These are phyloP conservation scores for Salvia splendens DNA, from an alignment of 257 asterid species.

Conservation along the genomic window DNA sequence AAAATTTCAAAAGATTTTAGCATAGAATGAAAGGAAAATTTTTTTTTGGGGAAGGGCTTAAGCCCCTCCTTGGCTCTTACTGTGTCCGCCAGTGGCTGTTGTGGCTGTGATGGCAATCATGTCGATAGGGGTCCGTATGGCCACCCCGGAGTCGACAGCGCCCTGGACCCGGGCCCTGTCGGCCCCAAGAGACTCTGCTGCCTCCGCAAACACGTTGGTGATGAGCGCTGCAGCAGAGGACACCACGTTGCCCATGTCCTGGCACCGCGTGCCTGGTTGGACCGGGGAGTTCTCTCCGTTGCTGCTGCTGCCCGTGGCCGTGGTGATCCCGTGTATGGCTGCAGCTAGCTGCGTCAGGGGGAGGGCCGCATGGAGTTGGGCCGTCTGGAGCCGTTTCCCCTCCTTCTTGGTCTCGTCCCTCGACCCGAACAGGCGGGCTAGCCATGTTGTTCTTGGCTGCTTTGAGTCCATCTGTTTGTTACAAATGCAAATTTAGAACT, in stretches of 20 bases:
- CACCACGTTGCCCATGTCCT: constrained; percentile 42
- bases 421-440: constrained; percentile 41
- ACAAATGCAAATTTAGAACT: not conserved
- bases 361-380: constrained; percentile 61
- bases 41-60: too few relatives aligned
- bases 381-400: constrained; percentile 53
- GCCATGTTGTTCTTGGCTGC: constrained; percentile 46
- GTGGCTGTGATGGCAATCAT: constrained; percentile 67
- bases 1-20: too few relatives aligned
- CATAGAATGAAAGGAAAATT: too few relatives aligned
- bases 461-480: constrained; percentile 39
- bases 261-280: constrained; percentile 29
- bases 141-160: constrained; percentile 64
- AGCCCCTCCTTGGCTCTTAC: too few relatives aligned
- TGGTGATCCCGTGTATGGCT: constrained; percentile 56
- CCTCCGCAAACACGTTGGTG: constrained; percentile 65
- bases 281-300: constrained; percentile 29
- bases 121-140: constrained; percentile 57
- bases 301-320: constrained; percentile 26
- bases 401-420: constrained; percentile 53
- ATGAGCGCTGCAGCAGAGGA: constrained; percentile 66
- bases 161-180: constrained; percentile 49
- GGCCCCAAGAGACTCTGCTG: constrained; percentile 67
- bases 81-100: constrained; percentile 39
- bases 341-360: constrained; percentile 75